Conservation (phyloP, 139 green algal genomes). For the Auxenochlorella pyrenoidosa region DNA sequence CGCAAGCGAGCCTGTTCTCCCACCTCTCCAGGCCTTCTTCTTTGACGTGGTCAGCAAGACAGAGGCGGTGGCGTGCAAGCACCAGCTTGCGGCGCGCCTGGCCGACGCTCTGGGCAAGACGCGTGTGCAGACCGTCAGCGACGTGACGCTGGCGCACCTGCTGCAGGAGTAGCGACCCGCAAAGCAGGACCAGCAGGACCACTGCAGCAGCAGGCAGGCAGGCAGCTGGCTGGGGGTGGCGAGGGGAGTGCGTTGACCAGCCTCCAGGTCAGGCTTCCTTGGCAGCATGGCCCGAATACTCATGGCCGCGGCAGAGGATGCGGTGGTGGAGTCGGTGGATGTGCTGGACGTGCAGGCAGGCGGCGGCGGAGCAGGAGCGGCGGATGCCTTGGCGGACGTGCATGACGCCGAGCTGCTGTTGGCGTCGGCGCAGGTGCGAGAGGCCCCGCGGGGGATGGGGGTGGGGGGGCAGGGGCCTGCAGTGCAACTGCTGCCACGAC, state of each 20-base stretch:
- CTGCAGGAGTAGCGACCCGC: slow-evolving; percentile 14
- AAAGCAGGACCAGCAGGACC: neutral
- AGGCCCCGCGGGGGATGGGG: no score
- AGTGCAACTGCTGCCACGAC: no score
- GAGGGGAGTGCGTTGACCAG: neutral
- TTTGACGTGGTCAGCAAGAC: slow-evolving; percentile 76
- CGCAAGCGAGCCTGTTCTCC: neutral
- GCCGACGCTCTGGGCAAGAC: slow-evolving; percentile 47
- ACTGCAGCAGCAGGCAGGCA: neutral
- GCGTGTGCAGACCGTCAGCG: slow-evolving; percentile 21
- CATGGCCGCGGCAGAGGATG: neutral
- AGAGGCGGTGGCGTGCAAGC: slow-evolving; percentile 88
- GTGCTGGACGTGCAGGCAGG: no score
- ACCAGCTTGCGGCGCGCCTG: slow-evolving; percentile 83
- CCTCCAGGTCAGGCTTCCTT: neutral
- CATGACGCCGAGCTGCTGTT: neutral
- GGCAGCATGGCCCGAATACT: neutral
- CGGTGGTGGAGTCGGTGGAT: neutral
- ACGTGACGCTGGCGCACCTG: slow-evolving; percentile 37
- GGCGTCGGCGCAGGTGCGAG: neutral
- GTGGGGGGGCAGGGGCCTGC: no score
- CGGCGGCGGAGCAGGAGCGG: neutral
- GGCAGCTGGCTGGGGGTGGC: neutral
- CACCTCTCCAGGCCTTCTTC: slow-evolving; percentile 66
- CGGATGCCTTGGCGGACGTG: neutral